phyloP scores from a whole-genome alignment of 768 basidiomycete species.

The Kwoniella bestiolae region DNA sequence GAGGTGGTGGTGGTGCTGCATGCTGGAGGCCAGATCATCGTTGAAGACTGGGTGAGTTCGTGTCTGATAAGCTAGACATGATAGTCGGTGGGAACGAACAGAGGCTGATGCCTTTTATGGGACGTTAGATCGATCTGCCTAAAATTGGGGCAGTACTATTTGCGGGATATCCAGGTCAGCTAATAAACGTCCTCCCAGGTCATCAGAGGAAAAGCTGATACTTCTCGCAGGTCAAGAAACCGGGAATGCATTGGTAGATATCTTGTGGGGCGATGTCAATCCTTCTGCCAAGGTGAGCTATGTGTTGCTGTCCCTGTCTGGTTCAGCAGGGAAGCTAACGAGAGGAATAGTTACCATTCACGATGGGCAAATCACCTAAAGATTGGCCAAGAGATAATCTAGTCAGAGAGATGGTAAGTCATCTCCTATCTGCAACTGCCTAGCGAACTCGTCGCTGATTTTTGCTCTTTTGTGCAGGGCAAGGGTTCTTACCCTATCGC shows the following conservation, averaged over 20 bases:
- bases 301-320: too few relatives aligned
- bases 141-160: constrained; percentile 55
- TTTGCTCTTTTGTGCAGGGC: not conserved
- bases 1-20: constrained; percentile 49
- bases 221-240: constrained; percentile 43
- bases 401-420: constrained; percentile 38
- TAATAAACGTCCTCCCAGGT: too few relatives aligned
- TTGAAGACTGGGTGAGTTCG: constrained; percentile 51
- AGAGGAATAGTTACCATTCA: constrained; percentile 49
- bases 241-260: constrained; percentile 54
- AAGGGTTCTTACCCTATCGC: constrained; percentile 37
- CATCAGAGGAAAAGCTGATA: constrained; percentile 1
- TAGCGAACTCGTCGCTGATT: not conserved
- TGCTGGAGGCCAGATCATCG: constrained; percentile 45
- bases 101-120: not conserved
- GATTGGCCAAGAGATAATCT: constrained; percentile 55
- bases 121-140: constrained; percentile 49
- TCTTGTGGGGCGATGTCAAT: constrained; percentile 53
- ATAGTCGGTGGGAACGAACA: too few relatives aligned
- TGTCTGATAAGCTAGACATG: too few relatives aligned
- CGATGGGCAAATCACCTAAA: constrained; percentile 45
- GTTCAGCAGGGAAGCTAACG: not conserved
- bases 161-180: constrained; percentile 50
- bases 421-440: not conserved
- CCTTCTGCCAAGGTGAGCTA: constrained; percentile 49